phyloP scores from a whole-genome alignment of 805 yeast species.

The Wickerhamiella bombiphila region DNA sequence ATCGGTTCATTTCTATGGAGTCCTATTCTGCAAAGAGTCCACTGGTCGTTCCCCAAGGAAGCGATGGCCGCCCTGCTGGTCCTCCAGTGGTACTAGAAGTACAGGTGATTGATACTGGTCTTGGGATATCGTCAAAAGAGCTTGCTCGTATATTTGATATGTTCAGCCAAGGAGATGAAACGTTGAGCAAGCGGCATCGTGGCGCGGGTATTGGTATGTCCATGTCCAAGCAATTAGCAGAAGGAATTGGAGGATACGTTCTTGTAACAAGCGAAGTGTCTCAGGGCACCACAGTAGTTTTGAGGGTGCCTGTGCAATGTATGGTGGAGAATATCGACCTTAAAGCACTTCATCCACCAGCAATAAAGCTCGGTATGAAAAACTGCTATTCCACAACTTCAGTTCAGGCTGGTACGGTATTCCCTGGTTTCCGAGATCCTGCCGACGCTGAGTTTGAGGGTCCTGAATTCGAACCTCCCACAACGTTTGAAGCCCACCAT shows the following conservation, averaged over 20 bases:
- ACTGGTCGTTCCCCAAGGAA: not conserved
- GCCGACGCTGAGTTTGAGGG: not conserved
- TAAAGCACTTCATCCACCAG: not conserved
- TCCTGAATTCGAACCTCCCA: constrained; percentile 2
- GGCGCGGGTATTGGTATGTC: constrained; percentile 90
- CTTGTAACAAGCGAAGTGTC: constrained; percentile 20
- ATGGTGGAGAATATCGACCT: not conserved
- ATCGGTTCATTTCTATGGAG: not conserved
- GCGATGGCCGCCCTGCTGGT: too few species aligned
- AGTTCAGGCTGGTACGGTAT: not conserved
- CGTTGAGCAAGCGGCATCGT: constrained; percentile 76
- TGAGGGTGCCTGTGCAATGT: constrained; percentile 11
- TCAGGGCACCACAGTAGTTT: constrained; percentile 11
- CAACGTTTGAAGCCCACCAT: not conserved
- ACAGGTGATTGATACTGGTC: constrained; percentile 77
- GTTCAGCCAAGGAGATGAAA: constrained; percentile 92
- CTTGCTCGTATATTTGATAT: constrained; percentile 87
- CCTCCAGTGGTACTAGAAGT: constrained; percentile 32
- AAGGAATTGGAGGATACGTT: constrained; percentile 77
- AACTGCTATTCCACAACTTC: not conserved
- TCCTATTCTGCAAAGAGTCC: not conserved
- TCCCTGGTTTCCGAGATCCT: not conserved
- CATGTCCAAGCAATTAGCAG: constrained; percentile 79
- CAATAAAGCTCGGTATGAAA: not conserved
- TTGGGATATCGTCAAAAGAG: constrained; percentile 71